A percentile compares a stretch with the other conserved stretches of the same genome.
These are phyloP conservation scores for Phytophthora ohioensis DNA, from an alignment of 352 stramenopile genomes.

Conservation along the genomic window DNA sequence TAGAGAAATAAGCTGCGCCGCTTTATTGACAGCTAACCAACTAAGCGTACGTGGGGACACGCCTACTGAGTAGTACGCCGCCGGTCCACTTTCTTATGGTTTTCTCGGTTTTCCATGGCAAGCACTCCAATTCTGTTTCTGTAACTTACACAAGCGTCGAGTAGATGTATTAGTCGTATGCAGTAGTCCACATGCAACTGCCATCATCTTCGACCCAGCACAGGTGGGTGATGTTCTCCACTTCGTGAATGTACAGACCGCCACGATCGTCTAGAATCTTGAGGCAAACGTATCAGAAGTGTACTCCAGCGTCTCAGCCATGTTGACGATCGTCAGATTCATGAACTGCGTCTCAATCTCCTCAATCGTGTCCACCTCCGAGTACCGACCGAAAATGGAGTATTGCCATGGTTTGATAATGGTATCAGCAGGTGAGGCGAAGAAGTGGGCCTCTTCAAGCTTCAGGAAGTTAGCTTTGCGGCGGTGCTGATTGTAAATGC, in stretches of 20 bases:
- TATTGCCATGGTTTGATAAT: constrained; percentile 53
- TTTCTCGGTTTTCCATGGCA: no score
- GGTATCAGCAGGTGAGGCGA: constrained; percentile 48
- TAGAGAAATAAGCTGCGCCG: no score
- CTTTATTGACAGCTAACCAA: no score
- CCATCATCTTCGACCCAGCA: constrained; percentile 47
- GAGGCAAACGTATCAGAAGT: constrained; percentile 45
- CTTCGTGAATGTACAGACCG: constrained; percentile 37
- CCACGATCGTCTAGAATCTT: constrained; percentile 44
- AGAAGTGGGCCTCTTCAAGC: constrained; percentile 47
- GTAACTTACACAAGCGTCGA: constrained; percentile 26
- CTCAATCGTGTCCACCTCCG: constrained; percentile 33
- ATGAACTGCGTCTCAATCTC: constrained; percentile 25
- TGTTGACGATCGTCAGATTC: constrained; percentile 40
- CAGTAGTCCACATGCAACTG: constrained; percentile 41
- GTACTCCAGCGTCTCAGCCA: constrained; percentile 46
- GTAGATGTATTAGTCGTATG: constrained; percentile 57
- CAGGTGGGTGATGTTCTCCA: constrained; percentile 34
- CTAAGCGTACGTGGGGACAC: not conserved
- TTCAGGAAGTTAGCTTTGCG: constrained; percentile 54
- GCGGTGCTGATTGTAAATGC: constrained; percentile 33
- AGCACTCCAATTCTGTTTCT: not conserved
- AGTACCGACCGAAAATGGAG: constrained; percentile 51
- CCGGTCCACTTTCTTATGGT: not conserved
- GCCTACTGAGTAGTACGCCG: not conserved